Conservation (phyloP, 768 basidiomycete genomes). For the Russula ochroleuca region DNA sequence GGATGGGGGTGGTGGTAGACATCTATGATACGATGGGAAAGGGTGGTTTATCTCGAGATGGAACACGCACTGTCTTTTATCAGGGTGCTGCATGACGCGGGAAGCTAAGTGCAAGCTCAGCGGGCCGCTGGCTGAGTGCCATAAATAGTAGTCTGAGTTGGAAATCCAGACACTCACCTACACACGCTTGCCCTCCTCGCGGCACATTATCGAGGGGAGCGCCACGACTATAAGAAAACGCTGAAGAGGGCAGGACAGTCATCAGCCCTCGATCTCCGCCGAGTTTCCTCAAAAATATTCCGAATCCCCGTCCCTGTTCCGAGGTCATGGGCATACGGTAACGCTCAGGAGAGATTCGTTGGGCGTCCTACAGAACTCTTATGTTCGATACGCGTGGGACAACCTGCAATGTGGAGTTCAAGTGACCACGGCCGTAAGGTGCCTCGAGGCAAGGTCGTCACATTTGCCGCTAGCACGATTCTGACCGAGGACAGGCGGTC, state of each 20-base stretch:
- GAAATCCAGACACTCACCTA: not conserved
- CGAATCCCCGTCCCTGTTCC: not conserved
- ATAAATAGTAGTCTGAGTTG: conserved; percentile 14
- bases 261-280: not conserved
- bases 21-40: conserved; percentile 1
- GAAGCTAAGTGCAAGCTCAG: conserved; percentile 7
- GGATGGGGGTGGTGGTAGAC: not conserved
- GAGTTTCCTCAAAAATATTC: not conserved
- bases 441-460: conserved; percentile 1
- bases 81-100: not conserved
- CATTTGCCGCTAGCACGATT: not conserved
- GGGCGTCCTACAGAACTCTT: not conserved
- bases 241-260: conserved; percentile 5
- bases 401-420: not conserved
- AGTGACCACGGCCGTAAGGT: conserved; percentile 3
- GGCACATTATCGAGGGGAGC: conserved; percentile 7
- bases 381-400: not conserved
- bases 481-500: not conserved
- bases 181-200: not conserved
- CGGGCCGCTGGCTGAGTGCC: conserved; percentile 2
- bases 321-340: not conserved
- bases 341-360: not conserved
- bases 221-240: not conserved
- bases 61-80: conserved; percentile 3
- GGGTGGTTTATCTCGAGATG: not conserved